Percentiles rank a stretch among this genome's conserved stretches.
Evolutionary conservation across 306 rosid genomes (phyloP).

Genomic region (Senna siamea): DNA sequence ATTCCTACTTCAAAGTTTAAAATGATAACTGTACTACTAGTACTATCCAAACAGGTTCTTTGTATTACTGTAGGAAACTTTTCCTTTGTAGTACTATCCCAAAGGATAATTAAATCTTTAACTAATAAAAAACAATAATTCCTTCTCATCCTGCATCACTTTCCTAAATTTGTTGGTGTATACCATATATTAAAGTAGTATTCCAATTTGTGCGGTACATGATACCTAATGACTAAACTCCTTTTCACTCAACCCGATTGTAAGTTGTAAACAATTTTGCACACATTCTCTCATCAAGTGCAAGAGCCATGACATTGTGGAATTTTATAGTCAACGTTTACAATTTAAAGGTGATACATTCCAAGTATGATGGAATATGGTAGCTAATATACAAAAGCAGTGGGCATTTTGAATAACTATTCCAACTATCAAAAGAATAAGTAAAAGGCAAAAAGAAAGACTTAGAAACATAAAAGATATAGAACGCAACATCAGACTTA

Average conservation of each 20-base stretch:
- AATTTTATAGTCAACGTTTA: conserved; percentile 6
- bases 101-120: no score
- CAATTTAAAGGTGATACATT: conserved; percentile 19
- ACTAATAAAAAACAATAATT: no score
- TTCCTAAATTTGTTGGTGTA: not conserved
- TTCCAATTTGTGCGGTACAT: conserved; percentile 23
- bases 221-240: conserved; percentile 2
- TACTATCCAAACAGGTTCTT: conserved; percentile 23
- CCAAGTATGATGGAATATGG: conserved; percentile 18
- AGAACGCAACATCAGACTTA: conserved; percentile 51
- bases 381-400: not conserved
- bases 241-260: not conserved
- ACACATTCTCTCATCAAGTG: conserved; percentile 1
- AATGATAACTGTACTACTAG: conserved; percentile 23
- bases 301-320: conserved; percentile 7
- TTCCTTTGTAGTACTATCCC: no score
- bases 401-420: conserved; percentile 12
- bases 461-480: not conserved
- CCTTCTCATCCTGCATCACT: not conserved
- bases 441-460: not conserved
- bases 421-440: conserved; percentile 7
- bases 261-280: conserved; percentile 5
- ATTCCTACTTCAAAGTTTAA: conserved; percentile 9
- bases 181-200: conserved; percentile 6
- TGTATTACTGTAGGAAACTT: conserved; percentile 11